A percentile compares a stretch with the other conserved stretches of the same genome.
phyloP scores from a whole-genome alignment of 148 eudicot species.

The Vaccinium myrtillus region DNA sequence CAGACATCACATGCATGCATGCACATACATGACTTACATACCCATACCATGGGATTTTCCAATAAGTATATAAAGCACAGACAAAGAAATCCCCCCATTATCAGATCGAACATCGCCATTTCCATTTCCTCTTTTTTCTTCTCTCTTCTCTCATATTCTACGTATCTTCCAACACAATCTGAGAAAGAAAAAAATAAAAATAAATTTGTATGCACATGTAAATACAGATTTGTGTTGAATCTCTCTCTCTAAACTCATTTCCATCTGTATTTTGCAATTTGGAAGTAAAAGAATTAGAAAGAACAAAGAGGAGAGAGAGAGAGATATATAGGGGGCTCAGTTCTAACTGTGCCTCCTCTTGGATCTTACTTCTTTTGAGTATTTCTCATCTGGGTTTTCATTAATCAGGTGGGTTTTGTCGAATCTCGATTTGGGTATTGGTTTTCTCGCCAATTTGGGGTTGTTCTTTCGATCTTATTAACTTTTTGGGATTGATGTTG shows the following conservation, averaged over 20 bases:
- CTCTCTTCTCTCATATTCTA: constrained; percentile 3
- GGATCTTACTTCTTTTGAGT: constrained; percentile 28
- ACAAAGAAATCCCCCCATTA: constrained; percentile 13
- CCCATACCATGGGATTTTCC: constrained; percentile 5
- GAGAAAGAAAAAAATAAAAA: neutral
- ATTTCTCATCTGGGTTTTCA: constrained; percentile 23
- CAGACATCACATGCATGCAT: constrained; percentile 3
- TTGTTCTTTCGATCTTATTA: neutral
- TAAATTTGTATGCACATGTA: neutral
- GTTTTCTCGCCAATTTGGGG: constrained; percentile 3
- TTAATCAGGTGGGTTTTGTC: constrained; percentile 27
- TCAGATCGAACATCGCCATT: constrained; percentile 16
- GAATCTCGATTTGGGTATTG: constrained; percentile 20
- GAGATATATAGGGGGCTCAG: constrained; percentile 14
- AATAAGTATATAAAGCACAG: constrained; percentile 20
- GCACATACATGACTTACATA: constrained; percentile 5
- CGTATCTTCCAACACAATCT: constrained; percentile 1
- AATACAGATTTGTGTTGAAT: constrained; percentile 3
- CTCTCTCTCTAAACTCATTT: constrained; percentile 10
- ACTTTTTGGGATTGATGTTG: constrained; percentile 2
- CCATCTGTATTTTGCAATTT: neutral
- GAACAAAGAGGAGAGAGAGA: neutral
- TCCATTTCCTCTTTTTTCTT: neutral
- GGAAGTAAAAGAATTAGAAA: constrained; percentile 16
- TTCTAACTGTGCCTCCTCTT: constrained; percentile 28